Base-by-base conservation (phyloP, 2,329 filamentous ascomycete genomes). In the Neurospora sp. region DNA sequence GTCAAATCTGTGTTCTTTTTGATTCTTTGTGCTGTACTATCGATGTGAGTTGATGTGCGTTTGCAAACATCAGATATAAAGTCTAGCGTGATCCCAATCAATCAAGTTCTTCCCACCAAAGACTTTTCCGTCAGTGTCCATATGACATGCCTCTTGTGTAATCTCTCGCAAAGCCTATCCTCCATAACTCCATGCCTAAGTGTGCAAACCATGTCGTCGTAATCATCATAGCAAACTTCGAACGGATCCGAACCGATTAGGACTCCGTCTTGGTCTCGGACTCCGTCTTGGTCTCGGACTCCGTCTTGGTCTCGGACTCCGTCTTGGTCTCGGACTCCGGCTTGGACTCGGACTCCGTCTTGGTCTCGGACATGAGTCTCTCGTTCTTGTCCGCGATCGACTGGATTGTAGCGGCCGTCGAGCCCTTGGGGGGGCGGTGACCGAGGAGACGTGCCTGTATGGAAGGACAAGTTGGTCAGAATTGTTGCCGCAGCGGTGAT, bases 361-460 rank as follows among this genome's bases (percentile, higher is more conserved):
- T 33, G 15, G 52, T 36, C 52, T 62, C 52, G 4, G 52, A 33
- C 52, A 62, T 62, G 8, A 62, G 52, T 36, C 28, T 62, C 15
- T 62, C 74, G 38, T 78, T 78, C 52, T 76, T 71, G 19, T 77
- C 76, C 5, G 76, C 76, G 46, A 77, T 52, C 1, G 73, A 74
- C 73, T 78, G 76, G 15, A 77, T 73, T n/a, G 73, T 68, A 1
- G 77, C 77, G n/a, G 76, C 75, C 0, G 73, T 72, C 13, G 76
- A 78, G 7, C 75, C 73, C 70, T 75, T 78, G 4, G 73, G 72
- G 0, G 75, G 76, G 1, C 69, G 71, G 36, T 73, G 73, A n/a
- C 76, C 74, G 4, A 77, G 67, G 0, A 67, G 71, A 3, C 73
- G 71, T 40, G 74, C 66, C 73, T 73, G 42, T 13, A n/a, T 15